Percentiles rank a stretch among this genome's conserved stretches.
These are phyloP conservation scores for Capsella rubella DNA, from an alignment of 441 rosid genomes.

Conservation along the genomic window DNA sequence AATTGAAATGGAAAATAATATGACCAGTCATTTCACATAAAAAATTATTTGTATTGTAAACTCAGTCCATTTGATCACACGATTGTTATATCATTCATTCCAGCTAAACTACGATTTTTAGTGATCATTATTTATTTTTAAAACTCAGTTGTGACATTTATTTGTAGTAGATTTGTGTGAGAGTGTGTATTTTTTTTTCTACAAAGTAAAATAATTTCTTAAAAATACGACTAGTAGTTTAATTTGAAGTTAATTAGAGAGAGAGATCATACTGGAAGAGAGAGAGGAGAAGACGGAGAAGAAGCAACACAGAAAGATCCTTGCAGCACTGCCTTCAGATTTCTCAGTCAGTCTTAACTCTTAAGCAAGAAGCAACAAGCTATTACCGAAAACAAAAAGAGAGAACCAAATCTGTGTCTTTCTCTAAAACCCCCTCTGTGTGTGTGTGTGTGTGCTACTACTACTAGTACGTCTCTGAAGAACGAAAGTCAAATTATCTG, in stretches of 20 bases:
- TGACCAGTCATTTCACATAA: neutral
- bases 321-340: slow-evolving; percentile 35
- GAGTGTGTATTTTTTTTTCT: neutral
- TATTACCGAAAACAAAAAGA: neutral
- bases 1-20: neutral
- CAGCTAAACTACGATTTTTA: slow-evolving; percentile 10
- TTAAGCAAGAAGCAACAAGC: slow-evolving; percentile 33
- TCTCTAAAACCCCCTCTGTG: slow-evolving; percentile 38
- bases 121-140: neutral
- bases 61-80: neutral
- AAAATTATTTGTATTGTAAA: neutral
- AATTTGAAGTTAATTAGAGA: slow-evolving; percentile 17
- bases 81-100: neutral
- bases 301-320: slow-evolving; percentile 52
- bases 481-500: slow-evolving; percentile 28
- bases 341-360: neutral
- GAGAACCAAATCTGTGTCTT: slow-evolving; percentile 23
- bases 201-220: slow-evolving; percentile 4
- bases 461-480: slow-evolving; percentile 15
- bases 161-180: slow-evolving; percentile 5
- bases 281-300: slow-evolving; percentile 31
- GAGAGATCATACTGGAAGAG: slow-evolving; percentile 9
- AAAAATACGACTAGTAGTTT: slow-evolving; percentile 4
- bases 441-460: slow-evolving; percentile 18
- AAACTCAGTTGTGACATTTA: slow-evolving; percentile 5